phyloP scores from a whole-genome alignment of 1,139 yeast species.

The Meyerozyma guilliermondii region DNA sequence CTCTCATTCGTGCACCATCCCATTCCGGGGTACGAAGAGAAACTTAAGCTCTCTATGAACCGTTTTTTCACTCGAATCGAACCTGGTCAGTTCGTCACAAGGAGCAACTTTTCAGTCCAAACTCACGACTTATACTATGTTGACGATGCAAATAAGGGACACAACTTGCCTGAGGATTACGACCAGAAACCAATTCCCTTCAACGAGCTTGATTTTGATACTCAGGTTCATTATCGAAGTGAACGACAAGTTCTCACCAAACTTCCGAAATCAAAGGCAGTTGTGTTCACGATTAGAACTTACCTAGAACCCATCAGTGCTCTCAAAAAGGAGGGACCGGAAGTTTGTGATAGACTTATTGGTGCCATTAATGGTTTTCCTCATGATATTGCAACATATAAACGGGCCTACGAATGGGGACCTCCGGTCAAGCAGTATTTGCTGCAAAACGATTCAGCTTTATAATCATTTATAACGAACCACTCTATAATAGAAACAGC shows the following conservation, averaged over 20 bases:
- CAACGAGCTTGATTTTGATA: slow-evolving; percentile 47
- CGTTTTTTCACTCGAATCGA: slow-evolving; percentile 47
- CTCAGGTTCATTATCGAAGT: slow-evolving; percentile 50
- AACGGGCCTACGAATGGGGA: slow-evolving; percentile 37
- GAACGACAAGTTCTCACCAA: slow-evolving; percentile 61
- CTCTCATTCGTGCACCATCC: slow-evolving; percentile 55
- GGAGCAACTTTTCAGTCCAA: slow-evolving; percentile 62
- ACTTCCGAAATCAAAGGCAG: slow-evolving; percentile 49
- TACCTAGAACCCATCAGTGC: slow-evolving; percentile 57
- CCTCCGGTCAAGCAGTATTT: slow-evolving; percentile 31
- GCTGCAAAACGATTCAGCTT: slow-evolving; percentile 1
- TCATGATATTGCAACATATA: slow-evolving; percentile 32
- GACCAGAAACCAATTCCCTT: slow-evolving; percentile 30
- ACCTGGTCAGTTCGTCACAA: slow-evolving; percentile 50
- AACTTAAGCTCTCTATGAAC: slow-evolving; percentile 58
- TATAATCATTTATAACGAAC: neutral
- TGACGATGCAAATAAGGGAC: slow-evolving; percentile 48
- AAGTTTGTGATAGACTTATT: slow-evolving; percentile 31
- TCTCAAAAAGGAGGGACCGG: slow-evolving; percentile 49
- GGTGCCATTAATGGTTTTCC: slow-evolving; percentile 40
- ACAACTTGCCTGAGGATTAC: slow-evolving; percentile 26
- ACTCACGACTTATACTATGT: slow-evolving; percentile 48
- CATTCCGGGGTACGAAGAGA: slow-evolving; percentile 54
- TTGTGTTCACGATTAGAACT: slow-evolving; percentile 59
- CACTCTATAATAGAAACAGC: slow-evolving; percentile 1